A percentile compares a stretch with the other conserved stretches of the same genome.
Conservation (phyloP, 495 filamentous ascomycete species). For the Xylaria bambusicola region DNA sequence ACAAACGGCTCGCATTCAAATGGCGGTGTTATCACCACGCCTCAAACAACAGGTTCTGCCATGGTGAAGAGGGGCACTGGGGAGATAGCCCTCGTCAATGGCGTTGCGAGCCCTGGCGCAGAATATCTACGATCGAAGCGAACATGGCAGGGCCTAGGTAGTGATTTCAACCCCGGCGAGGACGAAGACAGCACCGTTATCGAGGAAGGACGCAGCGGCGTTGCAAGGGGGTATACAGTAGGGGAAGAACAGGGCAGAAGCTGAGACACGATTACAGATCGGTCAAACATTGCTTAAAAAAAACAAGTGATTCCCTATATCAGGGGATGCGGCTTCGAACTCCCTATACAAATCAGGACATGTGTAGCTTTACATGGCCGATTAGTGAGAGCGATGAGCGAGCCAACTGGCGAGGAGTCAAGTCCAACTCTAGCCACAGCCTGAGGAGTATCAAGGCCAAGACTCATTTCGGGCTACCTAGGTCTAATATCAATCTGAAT, state of each 20-base stretch:
- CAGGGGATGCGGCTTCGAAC: no score
- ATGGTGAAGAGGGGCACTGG: constrained; percentile 30
- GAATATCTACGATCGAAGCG: constrained; percentile 80
- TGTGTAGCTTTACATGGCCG: no score
- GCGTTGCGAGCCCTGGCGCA: constrained; percentile 84
- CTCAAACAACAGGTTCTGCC: constrained; percentile 27
- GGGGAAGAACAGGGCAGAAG: constrained; percentile 53
- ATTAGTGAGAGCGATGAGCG: no score
- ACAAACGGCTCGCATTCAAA: constrained; percentile 20
- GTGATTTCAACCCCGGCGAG: constrained; percentile 63
- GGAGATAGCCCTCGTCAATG: constrained; percentile 75
- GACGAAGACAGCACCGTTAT: constrained; percentile 65
- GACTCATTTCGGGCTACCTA: no score
- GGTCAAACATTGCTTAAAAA: no score
- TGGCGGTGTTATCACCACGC: constrained; percentile 25
- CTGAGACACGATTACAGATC: constrained; percentile 9
- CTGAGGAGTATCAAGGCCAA: no score
- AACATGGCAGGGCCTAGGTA: constrained; percentile 91
- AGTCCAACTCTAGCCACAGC: no score
- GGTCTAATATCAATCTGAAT: no score
- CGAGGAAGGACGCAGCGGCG: constrained; percentile 84
- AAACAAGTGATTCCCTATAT: no score
- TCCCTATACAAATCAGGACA: no score
- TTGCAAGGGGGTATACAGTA: constrained; percentile 87
- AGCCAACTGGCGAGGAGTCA: no score